Evolutionary conservation across 257 asterid species (phyloP), one percentile per base, ranked within the genome.

Genomic region (Osmanthus fragrans): DNA sequence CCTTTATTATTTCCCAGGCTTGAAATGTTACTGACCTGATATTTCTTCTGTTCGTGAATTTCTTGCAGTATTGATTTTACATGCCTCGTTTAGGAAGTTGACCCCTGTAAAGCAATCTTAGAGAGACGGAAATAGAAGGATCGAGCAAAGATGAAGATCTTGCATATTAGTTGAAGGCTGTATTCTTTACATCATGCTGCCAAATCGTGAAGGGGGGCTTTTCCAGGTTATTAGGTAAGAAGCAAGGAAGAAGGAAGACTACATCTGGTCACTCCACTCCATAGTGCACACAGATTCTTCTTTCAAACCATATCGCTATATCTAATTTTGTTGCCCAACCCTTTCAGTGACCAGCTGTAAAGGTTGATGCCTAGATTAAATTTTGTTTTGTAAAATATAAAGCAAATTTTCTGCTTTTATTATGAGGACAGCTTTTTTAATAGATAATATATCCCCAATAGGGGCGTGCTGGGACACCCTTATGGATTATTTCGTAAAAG

Each of bases 51-150:
- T 42, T 65, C 23, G 70, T 7, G n/a, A 32, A 23, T 70, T 75
- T 32, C 76, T 75, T 87, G 85, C 97, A 95, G 99, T 84, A 70
- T 80, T 86, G 92, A 84, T 95, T 82, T 83, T 91, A 79, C 99
- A 95, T 58, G 96, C 98, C 42, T 89, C 98, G 0, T 84, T 93
- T 72, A 84, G 99, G 88, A 95, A 90, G 83, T 88, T 95, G 84
- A 92, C 96, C 72, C 86, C 90, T 37, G 72, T 90, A 19, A 91
- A 87, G 58, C 97, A 84, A 77, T 77, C 83, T 73, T 80, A 34
- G 65, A 82, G 81, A 82, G 86, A 87, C 68, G 89, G 91, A 56
- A 68, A 70, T 51, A 80, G 80, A 82, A 84, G 79, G 68, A 72
- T 32, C 32, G 73, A 64, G 6, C 81, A 87, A 82, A 82, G 84